A percentile compares a stretch with the other conserved stretches of the same genome.
phyloP scores from a whole-genome alignment of 345 rosid species.

The Crucihimalaya himalaica region DNA sequence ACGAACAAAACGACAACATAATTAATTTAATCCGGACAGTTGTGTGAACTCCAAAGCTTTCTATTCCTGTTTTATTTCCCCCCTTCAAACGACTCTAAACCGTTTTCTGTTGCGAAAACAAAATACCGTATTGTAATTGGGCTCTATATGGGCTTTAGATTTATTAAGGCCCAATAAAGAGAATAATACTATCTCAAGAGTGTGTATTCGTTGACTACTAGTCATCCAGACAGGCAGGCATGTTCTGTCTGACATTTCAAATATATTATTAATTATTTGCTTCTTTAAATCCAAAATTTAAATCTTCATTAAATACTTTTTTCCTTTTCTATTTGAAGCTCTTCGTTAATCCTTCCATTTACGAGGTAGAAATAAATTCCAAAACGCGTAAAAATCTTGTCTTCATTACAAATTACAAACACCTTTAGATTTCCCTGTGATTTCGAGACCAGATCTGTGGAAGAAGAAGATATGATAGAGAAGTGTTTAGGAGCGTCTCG shows the following conservation, averaged over 20 bases:
- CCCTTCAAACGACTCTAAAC: background rate
- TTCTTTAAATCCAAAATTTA: constrained; percentile 8
- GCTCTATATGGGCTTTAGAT: background rate
- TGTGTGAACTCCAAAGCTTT: constrained; percentile 14
- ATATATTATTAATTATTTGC: background rate
- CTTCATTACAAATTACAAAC: constrained; percentile 10
- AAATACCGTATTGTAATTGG: background rate
- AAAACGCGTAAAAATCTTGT: constrained; percentile 22
- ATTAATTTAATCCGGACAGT: background rate
- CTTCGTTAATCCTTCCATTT: constrained; percentile 31
- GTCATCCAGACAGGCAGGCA: constrained; percentile 37
- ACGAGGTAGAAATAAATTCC: constrained; percentile 15
- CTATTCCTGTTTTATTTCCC: background rate
- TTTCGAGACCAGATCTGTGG: constrained; percentile 28
- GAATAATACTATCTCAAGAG: background rate
- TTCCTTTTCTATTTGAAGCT: constrained; percentile 2
- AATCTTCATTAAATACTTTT: constrained; percentile 12
- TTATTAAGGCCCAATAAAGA: constrained; percentile 9
- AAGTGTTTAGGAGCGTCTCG: constrained; percentile 57
- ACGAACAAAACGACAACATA: background rate
- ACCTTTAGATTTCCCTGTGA: background rate
- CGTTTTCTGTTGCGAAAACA: constrained; percentile 1
- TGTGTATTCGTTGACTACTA: background rate
- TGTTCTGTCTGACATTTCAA: constrained; percentile 40
- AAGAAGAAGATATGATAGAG: constrained; percentile 45